Base-by-base conservation (phyloP, 2,329 filamentous ascomycete genomes). In the Colletotrichum phormii region DNA sequence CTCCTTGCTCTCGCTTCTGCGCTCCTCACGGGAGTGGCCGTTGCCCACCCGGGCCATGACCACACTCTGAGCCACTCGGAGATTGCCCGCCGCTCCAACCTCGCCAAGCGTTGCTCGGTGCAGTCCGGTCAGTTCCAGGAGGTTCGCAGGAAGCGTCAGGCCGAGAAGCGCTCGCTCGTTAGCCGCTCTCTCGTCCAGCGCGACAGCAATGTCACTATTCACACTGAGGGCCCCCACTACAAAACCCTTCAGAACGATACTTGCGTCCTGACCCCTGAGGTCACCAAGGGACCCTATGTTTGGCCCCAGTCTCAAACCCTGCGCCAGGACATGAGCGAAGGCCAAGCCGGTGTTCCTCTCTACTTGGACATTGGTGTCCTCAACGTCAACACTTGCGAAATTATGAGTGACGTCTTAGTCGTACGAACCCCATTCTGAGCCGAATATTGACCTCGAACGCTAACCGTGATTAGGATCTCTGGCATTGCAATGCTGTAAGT, bases 11-110 rank as follows among this genome's bases (percentile, higher is more conserved):
- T 71, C 24, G 62, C 67, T 13, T 26, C 69, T 5, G 69, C 59
- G 15, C 57, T 72, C n/a, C 58, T 72, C 18, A 26, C 59, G 31
- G 59, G 64, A 37, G 22, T 63, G 53, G 64, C 64, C 29, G 35
- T 55, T 8, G 85, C 85, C 22, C 86, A 89, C 70, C 86, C 86
- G 0, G 87, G 87, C 71, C 86, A 88, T 69, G 82, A 88, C 65
- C 37, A 71, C 31, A 13, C 51, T n/a, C n/a, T 61, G 29, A 71
- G 67, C 62, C 67, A 71, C 24, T 37, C 67, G 9, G 67, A 71
- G 33, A 66, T 71, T n/a, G 62, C 57, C 3, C 67, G 67, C 24
- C 67, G 67, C 33, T 59, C 54, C 5, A 71, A 66, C 46, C 67
- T 71, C 12, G 58, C 67, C 5, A 66, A 59, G 55, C 67, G 67